A percentile compares a stretch with the other conserved stretches of the same genome.
These are phyloP conservation scores for Vaccinium myrtillus DNA, from an alignment of 148 eudicot species.

Conservation along the genomic window DNA sequence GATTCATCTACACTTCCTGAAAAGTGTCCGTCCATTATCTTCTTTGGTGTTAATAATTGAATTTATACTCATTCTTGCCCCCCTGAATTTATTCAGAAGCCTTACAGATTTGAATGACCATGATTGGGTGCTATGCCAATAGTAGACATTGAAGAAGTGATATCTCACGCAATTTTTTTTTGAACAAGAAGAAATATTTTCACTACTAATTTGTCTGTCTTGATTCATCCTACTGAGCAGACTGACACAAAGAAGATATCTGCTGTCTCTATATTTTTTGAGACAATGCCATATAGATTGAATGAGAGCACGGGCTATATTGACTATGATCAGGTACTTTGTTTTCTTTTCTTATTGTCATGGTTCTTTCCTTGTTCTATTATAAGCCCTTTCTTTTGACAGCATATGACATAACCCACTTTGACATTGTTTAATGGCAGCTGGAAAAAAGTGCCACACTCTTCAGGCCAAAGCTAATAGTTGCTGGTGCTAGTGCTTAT, in stretches of 20 bases:
- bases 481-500: constrained; percentile 99
- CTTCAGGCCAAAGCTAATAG: constrained; percentile 92
- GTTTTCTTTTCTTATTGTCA: background rate
- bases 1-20: background rate
- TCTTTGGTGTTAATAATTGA: background rate
- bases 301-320: constrained; percentile 90
- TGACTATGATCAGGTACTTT: constrained; percentile 89
- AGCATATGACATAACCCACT: background rate
- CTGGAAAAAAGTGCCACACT: constrained; percentile 95
- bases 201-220: background rate
- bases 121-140: background rate
- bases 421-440: constrained; percentile 39
- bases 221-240: constrained; percentile 39
- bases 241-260: constrained; percentile 99
- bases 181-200: background rate
- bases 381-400: background rate
- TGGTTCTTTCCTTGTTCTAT: constrained; percentile 5
- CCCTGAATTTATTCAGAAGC: background rate
- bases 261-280: constrained; percentile 90
- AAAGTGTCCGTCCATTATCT: background rate
- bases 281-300: constrained; percentile 99
- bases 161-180: background rate
- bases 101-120: background rate
- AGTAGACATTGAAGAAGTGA: background rate
- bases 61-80: background rate